Base-by-base conservation (phyloP, 2,329 filamentous ascomycete species). In the Aspergillus awamori region DNA sequence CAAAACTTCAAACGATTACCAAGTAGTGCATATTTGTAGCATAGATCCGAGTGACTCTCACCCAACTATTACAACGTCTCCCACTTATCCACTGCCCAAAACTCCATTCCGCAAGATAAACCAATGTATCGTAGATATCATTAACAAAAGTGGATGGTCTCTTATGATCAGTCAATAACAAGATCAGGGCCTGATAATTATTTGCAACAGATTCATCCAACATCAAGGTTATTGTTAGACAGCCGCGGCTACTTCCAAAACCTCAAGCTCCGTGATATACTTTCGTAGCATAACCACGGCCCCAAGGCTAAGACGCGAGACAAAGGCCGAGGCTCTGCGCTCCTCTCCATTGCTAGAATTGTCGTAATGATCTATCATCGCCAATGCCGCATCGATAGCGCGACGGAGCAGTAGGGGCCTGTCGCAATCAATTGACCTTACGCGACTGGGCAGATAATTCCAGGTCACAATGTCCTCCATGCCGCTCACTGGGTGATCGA, bases 381-480 rank as follows among this genome's bases (percentile, higher is more conserved):
- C 26, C 15, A 63, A 58, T 5, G 72, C 72, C 11, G 68, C 64
- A 5, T 68, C 51, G 39, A 76, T 70, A 30, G 69, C 67, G 49
- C 63, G 66, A 10, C 59, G 62, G 17, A 74, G 63, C 15, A 73
- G 48, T 17, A 55, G 53, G n/a, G 68, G 69, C n/a, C 67, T 63
- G 26, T 30, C 51, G 15, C 54, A 47, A 8, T 47, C n/a, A 13
- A 13, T 7, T 28, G 53, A 17, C 5, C 15, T 28, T 8, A n/a
- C 48, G 10, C 63, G 45, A 26, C 56, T 66, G 3, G 58, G 69
- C 36, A 79, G 68, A 65, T 87, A 88, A 3, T 85, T 67, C 76
- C 81, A 86, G 0, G 74, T 65, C 17, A 88, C 67, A n/a, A 86
- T 79, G 36, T 84, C 77, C 39, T 80, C 77, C 45, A 87, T 74